Evolutionary conservation across 306 rosid genomes (phyloP).

Genomic region (Biancaea sappan): DNA sequence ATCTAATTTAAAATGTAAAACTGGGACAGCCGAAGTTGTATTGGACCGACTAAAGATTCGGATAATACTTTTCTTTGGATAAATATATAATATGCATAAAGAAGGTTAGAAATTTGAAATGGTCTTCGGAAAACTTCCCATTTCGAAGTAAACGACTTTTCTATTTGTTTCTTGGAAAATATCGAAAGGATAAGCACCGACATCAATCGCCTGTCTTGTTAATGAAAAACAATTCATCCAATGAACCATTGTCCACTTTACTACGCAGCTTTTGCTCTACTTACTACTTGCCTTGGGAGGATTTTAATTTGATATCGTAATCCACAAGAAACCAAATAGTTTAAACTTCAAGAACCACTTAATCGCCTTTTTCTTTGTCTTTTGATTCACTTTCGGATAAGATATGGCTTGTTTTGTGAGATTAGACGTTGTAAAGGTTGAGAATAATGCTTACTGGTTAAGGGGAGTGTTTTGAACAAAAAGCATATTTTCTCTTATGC

Average conservation of each 20-base stretch:
- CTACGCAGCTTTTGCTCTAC: neutral
- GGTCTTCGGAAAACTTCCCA: neutral
- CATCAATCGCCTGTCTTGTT: neutral
- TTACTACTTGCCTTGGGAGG: no score
- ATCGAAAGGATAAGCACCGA: neutral
- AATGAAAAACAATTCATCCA: neutral
- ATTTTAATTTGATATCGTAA: no score
- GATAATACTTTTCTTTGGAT: neutral
- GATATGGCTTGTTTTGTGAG: neutral
- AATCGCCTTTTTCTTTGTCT: no score
- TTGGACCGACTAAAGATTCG: constrained; percentile 17
- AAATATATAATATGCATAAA: no score
- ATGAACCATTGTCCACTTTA: neutral
- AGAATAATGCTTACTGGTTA: no score
- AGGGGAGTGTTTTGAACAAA: no score
- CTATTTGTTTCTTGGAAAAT: neutral
- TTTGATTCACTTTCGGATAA: neutral
- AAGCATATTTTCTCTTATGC: no score
- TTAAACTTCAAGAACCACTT: neutral
- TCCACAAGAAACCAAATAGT: neutral
- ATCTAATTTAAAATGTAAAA: no score
- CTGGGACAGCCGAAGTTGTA: neutral
- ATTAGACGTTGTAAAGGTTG: no score
- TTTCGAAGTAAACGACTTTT: no score
- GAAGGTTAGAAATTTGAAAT: neutral